Evolutionary conservation across 352 stramenopile species (phyloP).

Genomic region (Aphanomyces stellatus): DNA sequence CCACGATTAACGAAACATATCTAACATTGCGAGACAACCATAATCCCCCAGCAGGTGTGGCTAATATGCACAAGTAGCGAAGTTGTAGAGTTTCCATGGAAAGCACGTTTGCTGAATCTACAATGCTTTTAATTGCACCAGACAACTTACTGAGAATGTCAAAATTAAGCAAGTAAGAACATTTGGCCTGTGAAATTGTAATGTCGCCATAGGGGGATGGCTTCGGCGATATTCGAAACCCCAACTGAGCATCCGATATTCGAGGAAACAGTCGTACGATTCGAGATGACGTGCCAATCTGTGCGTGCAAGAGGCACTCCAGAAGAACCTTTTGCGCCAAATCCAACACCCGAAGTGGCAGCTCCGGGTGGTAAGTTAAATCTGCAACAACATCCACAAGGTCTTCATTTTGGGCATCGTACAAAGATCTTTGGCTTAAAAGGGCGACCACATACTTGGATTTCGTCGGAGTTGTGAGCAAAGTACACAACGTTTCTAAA

Average conservation of each 20-base stretch:
- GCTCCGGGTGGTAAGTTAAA: neutral
- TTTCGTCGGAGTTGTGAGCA: neutral
- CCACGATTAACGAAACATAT: neutral
- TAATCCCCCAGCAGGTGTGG: neutral
- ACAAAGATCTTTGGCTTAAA: neutral
- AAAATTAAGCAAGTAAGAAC: neutral
- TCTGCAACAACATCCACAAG: neutral
- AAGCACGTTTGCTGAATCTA: neutral
- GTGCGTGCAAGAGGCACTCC: neutral
- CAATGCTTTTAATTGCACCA: neutral
- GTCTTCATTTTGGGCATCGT: neutral
- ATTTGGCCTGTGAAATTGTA: neutral
- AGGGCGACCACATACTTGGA: neutral
- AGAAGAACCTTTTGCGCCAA: neutral
- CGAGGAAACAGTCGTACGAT: neutral
- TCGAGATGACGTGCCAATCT: neutral
- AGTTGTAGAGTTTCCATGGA: neutral
- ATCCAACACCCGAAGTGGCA: neutral
- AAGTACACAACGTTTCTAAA: neutral
- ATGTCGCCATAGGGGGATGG: neutral
- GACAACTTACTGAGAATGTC: neutral
- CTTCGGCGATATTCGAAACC: neutral
- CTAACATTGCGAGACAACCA: neutral
- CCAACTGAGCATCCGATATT: neutral
- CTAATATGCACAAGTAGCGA: conserved; percentile 3